phyloP scores from a whole-genome alignment of 1,284 basidiomycete genomes.

The Tremellales sp. region DNA sequence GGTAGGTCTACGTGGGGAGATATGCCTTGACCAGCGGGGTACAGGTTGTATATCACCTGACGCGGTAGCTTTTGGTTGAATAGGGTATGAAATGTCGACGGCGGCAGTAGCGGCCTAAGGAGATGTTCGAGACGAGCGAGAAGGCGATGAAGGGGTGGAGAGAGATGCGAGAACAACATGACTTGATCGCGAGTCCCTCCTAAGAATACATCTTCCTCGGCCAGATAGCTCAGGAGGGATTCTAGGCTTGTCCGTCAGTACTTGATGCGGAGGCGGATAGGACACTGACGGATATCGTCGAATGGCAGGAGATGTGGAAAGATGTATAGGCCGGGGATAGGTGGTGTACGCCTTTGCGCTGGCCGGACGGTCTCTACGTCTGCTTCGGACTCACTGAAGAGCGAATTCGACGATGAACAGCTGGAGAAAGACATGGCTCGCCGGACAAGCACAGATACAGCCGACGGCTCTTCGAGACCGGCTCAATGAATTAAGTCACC shows the following conservation, averaged over 20 bases:
- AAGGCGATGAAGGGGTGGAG: slow-evolving; percentile 26
- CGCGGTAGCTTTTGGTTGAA: slow-evolving; percentile 33
- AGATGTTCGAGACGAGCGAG: slow-evolving; percentile 13
- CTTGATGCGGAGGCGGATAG: not conserved
- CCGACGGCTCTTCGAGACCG: no score
- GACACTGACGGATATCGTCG: slow-evolving; percentile 22
- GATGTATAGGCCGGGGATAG: slow-evolving; percentile 31
- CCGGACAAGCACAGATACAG: not conserved
- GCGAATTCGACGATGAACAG: slow-evolving; percentile 13
- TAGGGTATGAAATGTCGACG: slow-evolving; percentile 1
- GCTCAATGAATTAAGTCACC: no score
- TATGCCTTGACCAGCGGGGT: slow-evolving; percentile 49
- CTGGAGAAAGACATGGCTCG: not conserved
- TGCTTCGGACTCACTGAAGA: slow-evolving; percentile 9
- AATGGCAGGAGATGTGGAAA: slow-evolving; percentile 24
- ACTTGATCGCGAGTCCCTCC: slow-evolving; percentile 45
- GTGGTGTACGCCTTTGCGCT: slow-evolving; percentile 5
- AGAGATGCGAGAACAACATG: slow-evolving; percentile 40
- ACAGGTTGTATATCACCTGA: slow-evolving; percentile 52
- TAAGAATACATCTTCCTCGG: slow-evolving; percentile 35
- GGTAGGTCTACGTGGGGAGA: slow-evolving; percentile 50
- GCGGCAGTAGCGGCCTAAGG: slow-evolving; percentile 13
- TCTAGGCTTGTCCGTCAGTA: slow-evolving; percentile 12
- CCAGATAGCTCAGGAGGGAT: slow-evolving; percentile 21
- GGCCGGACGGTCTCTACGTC: not conserved